Conservation (phyloP, 2,329 filamentous ascomycete genomes). For the Cytospora piceicola region DNA sequence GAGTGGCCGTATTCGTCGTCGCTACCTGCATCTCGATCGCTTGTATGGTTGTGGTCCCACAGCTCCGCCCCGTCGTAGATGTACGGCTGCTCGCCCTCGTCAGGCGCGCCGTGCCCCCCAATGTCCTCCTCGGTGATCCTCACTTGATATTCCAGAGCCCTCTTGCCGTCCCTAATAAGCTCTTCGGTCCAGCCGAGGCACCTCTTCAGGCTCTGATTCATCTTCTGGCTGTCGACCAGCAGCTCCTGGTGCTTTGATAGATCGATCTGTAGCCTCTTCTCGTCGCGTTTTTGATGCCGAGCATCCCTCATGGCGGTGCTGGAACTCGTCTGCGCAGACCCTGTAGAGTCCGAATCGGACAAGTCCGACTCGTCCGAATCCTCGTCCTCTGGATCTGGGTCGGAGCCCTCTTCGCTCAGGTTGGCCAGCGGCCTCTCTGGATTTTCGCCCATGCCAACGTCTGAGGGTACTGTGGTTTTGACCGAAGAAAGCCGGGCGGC, state of each 20-base stretch:
- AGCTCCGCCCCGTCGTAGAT: constrained; percentile 29
- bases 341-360: constrained; percentile 45
- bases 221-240: constrained; percentile 86
- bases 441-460: constrained; percentile 45
- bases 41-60: constrained; percentile 20
- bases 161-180: constrained; percentile 85
- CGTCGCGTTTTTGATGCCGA: constrained; percentile 71
- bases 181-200: constrained; percentile 90
- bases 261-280: constrained; percentile 82
- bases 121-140: constrained; percentile 78
- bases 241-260: constrained; percentile 87
- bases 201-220: constrained; percentile 90
- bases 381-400: constrained; percentile 39
- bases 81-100: constrained; percentile 62
- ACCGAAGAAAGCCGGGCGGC: constrained; percentile 72
- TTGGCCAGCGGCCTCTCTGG: constrained; percentile 50
- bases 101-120: constrained; percentile 73
- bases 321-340: constrained; percentile 46
- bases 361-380: constrained; percentile 55
- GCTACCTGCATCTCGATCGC: neutral
- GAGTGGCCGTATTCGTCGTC: constrained; percentile 11
- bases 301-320: constrained; percentile 49
- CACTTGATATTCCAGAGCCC: constrained; percentile 83
- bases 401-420: constrained; percentile 51
- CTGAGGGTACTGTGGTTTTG: constrained; percentile 51